Conservation (phyloP, 176 grass and related monocot species). For the Musa troglodytarum region DNA sequence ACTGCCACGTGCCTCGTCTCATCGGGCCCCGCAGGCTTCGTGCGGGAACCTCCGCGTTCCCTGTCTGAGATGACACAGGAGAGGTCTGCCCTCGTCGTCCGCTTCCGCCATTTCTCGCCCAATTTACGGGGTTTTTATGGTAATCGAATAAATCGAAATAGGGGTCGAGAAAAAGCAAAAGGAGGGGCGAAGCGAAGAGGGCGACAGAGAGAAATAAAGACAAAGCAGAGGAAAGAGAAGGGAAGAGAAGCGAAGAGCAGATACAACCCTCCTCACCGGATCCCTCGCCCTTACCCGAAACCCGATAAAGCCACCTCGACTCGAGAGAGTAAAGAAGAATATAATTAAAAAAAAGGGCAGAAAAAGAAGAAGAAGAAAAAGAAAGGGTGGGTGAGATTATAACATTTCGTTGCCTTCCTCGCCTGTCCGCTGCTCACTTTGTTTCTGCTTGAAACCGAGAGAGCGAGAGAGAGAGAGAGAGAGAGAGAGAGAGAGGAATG, state of each 20-base stretch:
- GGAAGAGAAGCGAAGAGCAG: neutral
- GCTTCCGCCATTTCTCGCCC: neutral
- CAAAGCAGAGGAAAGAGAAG: neutral
- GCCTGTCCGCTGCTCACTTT: neutral
- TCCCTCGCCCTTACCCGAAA: neutral
- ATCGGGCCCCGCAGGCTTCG: neutral
- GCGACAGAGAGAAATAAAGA: constrained; percentile 1
- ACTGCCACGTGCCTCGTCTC: too few species aligned
- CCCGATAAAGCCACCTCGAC: constrained; percentile 11
- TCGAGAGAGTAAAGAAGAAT: neutral
- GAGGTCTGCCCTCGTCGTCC: neutral
- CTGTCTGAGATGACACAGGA: neutral
- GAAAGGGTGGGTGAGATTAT: neutral
- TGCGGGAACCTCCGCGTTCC: neutral
- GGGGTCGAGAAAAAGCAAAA: neutral
- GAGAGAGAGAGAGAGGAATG: constrained; percentile 1
- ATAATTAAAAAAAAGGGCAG: neutral
- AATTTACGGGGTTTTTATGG: neutral
- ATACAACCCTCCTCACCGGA: too few species aligned
- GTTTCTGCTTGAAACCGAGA: neutral
- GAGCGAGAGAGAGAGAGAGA: too few species aligned
- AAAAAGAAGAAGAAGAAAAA: neutral
- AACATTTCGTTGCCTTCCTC: neutral
- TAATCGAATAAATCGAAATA: neutral
- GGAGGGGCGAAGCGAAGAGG: neutral